Evolutionary conservation across 805 yeast genomes (phyloP), one percentile per base, ranked within the genome.

Genomic region (Candida alai): DNA sequence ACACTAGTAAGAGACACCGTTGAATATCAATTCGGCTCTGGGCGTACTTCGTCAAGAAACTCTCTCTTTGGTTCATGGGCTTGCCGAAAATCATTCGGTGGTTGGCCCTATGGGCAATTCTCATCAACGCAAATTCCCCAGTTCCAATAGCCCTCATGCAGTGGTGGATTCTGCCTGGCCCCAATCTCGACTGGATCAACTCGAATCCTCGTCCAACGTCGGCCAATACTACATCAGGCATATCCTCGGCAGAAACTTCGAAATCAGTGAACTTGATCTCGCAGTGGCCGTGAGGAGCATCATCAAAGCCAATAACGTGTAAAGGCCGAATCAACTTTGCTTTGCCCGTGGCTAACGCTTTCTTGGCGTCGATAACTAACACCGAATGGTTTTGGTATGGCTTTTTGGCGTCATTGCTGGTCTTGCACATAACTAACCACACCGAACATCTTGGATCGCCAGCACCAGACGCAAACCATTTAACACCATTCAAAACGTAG

Each of bases 401-500:
- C 2, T 49, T 47, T 24, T 49, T 37, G 9, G 44, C 39, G 27
- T 52, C 37, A 37, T 56, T 53, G 30, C 45, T 45, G 4, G 75
- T 71, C 52, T 70, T 69, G 47, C 75, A 73, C 76, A 73, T 72
- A 17, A 70, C 73, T 34, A 73, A 58, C 73, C 76, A 68, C 12
- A 73, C 68, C 24, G 56, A 45, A 52, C 78, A 70, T 35, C 81
- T 66, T 17, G 82, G 83, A 50, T 78, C 84, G 17, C 82, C 83
- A 24, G 82, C 83, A 19, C 84, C 84, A 0, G 82, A 74, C 3
- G 82, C 78, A 68, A 78, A 78, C 84, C 84, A 78, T 51, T 79
- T 79, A 35, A 74, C 66, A 5, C 84, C 84, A 41, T 74, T 73
- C 30, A 79, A 43, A 2, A 76, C 70, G 34, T 64, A 73, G 39